A percentile compares a stretch with the other conserved stretches of the same genome.
Conservation (phyloP, 345 rosid species). For the Aquilaria sinensis region DNA sequence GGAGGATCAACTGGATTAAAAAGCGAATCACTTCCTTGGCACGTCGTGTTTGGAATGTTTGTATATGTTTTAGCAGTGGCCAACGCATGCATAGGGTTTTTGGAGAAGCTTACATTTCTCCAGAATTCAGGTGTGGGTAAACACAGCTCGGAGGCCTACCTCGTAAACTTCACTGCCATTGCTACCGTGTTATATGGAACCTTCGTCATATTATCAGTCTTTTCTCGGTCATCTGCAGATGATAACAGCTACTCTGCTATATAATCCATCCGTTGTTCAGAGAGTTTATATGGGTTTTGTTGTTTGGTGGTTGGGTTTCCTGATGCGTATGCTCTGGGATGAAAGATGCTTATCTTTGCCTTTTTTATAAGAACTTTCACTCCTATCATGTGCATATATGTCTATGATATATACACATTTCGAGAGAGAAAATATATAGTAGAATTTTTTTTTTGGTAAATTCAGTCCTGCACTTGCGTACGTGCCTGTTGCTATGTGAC, state of each 20-base stretch:
- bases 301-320: not conserved
- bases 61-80: constrained; percentile 51
- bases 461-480: too few relatives aligned
- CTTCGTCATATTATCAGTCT: constrained; percentile 54
- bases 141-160: constrained; percentile 77
- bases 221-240: constrained; percentile 33
- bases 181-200: constrained; percentile 58
- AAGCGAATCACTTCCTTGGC: constrained; percentile 65
- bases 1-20: constrained; percentile 47
- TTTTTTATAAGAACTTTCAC: not conserved
- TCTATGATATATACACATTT: too few relatives aligned
- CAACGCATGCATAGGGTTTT: constrained; percentile 63
- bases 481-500: too few relatives aligned
- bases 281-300: not conserved
- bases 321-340: too few relatives aligned
- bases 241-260: constrained; percentile 49
- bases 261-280: constrained; percentile 4
- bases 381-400: too few relatives aligned
- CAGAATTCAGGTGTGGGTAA: constrained; percentile 69
- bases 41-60: constrained; percentile 55
- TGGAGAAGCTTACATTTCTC: constrained; percentile 89
- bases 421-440: too few relatives aligned
- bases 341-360: not conserved
- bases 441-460: too few relatives aligned
- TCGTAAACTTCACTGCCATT: constrained; percentile 84